Conservation (phyloP, 1,284 basidiomycete species). For the Pterula multifida region DNA sequence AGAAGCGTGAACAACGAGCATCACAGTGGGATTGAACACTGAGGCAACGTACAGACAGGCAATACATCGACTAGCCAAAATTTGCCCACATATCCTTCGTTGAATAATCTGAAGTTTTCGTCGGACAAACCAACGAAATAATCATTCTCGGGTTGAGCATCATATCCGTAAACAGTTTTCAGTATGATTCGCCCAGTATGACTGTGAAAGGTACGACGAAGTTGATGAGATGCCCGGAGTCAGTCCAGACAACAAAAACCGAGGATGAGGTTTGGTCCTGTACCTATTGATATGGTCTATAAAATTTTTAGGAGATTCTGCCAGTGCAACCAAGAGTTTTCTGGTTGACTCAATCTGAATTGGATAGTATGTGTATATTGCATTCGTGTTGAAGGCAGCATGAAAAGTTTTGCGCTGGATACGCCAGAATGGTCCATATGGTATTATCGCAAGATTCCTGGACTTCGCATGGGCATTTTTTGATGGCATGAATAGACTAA, state of each 20-base stretch:
- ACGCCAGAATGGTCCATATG: slow-evolving; percentile 1
- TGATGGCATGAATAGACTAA: neutral
- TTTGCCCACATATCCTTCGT: neutral
- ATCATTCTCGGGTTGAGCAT: neutral
- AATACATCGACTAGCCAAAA: neutral
- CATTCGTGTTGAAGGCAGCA: slow-evolving; percentile 7
- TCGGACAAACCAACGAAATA: neutral
- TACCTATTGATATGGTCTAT: slow-evolving; percentile 5
- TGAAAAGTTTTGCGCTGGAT: slow-evolving; percentile 7
- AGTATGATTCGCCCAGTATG: neutral
- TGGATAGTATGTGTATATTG: slow-evolving; percentile 5
- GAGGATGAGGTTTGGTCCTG: too few relatives aligned
- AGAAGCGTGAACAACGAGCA: neutral
- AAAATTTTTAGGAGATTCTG: slow-evolving; percentile 3
- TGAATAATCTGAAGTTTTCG: neutral
- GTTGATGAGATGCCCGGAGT: neutral
- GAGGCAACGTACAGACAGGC: neutral
- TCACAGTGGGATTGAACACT: neutral
- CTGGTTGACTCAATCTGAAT: slow-evolving; percentile 4
- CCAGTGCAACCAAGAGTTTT: slow-evolving; percentile 7
- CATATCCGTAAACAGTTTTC: neutral
- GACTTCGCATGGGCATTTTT: neutral
- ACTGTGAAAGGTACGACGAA: neutral
- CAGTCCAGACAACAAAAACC: neutral
- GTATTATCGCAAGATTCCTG: neutral